Conservation (phyloP, 345 rosid species). For the Clausena lansium region DNA sequence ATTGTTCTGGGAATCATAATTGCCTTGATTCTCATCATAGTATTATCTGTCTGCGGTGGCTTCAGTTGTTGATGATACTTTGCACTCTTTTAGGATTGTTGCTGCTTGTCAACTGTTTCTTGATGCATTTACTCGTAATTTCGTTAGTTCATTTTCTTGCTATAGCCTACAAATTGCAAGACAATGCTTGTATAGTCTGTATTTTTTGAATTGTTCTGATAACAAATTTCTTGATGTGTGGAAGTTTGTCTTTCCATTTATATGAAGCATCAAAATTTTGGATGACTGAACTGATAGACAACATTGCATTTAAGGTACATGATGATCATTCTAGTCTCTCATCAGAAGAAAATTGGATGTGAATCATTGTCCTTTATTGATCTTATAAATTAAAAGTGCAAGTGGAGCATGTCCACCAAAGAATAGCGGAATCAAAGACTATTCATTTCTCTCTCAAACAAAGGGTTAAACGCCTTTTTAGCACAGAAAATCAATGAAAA, state of each 20-base stretch:
- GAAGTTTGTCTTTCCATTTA: constrained; percentile 20
- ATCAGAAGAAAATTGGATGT: too few species aligned
- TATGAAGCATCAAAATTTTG: neutral
- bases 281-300: neutral
- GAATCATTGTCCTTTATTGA: neutral
- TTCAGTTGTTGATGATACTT: constrained; percentile 33
- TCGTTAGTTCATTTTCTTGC: constrained; percentile 12
- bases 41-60: constrained; percentile 42
- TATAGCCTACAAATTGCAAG: constrained; percentile 12
- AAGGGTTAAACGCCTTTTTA: neutral
- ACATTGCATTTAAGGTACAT: neutral
- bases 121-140: neutral
- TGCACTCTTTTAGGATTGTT: neutral
- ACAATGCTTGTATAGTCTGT: constrained; percentile 38
- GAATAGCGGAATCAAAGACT: neutral
- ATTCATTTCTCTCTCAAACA: neutral
- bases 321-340: neutral
- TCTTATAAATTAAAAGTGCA: too few species aligned
- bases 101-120: neutral
- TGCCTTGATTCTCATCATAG: constrained; percentile 58
- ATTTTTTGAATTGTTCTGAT: constrained; percentile 21
- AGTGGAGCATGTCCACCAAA: neutral
- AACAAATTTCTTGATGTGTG: constrained; percentile 18
- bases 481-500: neutral
- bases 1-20: constrained; percentile 54